These are phyloP conservation scores for Fusarium nanum DNA, from an alignment of 2,329 filamentous ascomycete genomes.

Conservation along the genomic window DNA sequence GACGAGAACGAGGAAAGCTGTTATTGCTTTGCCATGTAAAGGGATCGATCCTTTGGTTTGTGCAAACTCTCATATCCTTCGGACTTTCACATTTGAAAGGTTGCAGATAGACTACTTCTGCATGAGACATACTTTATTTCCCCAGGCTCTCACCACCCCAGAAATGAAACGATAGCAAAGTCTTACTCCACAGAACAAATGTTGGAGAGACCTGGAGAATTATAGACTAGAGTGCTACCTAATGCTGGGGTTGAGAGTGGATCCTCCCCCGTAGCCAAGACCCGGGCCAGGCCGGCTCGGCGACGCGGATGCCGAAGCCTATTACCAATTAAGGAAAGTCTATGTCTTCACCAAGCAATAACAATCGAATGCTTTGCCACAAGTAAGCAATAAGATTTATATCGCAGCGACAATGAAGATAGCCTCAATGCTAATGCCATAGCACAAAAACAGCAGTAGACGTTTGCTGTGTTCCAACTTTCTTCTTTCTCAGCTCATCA, in stretches of 20 bases:
- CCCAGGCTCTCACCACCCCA: background rate
- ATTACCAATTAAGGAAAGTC: slow-evolving; percentile 27
- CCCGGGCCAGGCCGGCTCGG: slow-evolving; percentile 39
- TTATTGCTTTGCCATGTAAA: background rate
- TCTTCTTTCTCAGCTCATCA: background rate
- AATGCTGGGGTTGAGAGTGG: slow-evolving; percentile 24
- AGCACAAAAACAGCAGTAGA: background rate
- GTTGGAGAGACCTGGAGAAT: slow-evolving; percentile 11
- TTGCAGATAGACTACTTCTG: background rate
- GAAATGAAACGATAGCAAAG: background rate
- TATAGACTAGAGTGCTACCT: background rate
- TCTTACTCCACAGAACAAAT: background rate
- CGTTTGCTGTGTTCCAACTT: background rate
- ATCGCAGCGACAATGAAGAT: background rate
- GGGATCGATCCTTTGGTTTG: background rate
- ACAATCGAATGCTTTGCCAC: slow-evolving; percentile 6
- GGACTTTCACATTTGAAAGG: background rate
- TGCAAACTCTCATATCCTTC: background rate
- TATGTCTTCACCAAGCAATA: background rate
- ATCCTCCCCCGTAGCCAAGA: slow-evolving; percentile 18
- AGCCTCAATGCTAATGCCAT: background rate
- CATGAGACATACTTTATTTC: background rate
- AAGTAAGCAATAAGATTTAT: background rate
- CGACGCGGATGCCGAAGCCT: slow-evolving; percentile 21
- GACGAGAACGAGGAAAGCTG: background rate